phyloP scores from a whole-genome alignment of 2,329 filamentous ascomycete genomes.

The Fusarium xyrophilum region DNA sequence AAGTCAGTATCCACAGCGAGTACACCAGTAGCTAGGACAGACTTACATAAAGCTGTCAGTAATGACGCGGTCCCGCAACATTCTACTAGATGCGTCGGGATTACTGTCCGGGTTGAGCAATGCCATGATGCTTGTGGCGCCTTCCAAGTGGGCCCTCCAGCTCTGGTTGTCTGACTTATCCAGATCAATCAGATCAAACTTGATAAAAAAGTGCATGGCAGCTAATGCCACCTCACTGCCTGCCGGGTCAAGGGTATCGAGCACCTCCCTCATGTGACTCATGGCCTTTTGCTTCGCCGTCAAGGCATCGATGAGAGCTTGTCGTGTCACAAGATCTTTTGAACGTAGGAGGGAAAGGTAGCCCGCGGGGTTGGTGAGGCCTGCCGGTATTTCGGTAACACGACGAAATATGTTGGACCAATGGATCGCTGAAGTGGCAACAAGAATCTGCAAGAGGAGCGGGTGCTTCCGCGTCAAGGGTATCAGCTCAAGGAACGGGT shows the following conservation, averaged over 20 bases:
- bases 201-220: constrained; percentile 59
- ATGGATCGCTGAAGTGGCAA: constrained; percentile 58
- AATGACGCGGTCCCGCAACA: constrained; percentile 54
- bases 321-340: constrained; percentile 48
- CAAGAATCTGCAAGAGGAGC: constrained; percentile 56
- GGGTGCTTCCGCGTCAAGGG: constrained; percentile 55
- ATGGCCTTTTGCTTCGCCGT: constrained; percentile 57
- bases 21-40: not conserved
- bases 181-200: constrained; percentile 59
- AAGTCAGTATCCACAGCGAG: constrained; percentile 15
- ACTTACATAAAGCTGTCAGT: constrained; percentile 58
- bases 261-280: constrained; percentile 50
- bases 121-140: constrained; percentile 52
- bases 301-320: constrained; percentile 56
- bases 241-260: constrained; percentile 49
- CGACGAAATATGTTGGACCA: constrained; percentile 54
- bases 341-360: constrained; percentile 49
- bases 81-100: constrained; percentile 43
- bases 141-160: constrained; percentile 57
- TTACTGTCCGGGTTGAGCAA: constrained; percentile 44
- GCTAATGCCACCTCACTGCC: constrained; percentile 57
- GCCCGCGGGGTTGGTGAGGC: constrained; percentile 46
- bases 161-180: constrained; percentile 50
- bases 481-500: constrained; percentile 58
- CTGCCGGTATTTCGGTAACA: constrained; percentile 43